These are phyloP conservation scores for Diaporthe citri DNA, from an alignment of 2,329 filamentous ascomycete species.

Conservation along the genomic window DNA sequence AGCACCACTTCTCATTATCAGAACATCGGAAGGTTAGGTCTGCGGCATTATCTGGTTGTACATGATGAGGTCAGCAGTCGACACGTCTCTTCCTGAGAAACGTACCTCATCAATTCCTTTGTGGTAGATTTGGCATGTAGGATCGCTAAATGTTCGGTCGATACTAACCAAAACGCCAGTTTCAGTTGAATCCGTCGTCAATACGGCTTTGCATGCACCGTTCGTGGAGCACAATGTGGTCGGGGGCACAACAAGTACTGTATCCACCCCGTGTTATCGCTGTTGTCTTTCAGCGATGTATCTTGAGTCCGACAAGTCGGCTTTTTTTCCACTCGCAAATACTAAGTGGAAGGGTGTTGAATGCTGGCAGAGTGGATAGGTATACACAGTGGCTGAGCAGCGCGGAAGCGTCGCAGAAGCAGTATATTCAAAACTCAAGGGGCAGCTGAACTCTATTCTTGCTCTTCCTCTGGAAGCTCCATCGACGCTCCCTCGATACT, in stretches of 20 bases:
- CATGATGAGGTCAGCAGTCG: background rate
- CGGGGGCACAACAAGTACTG: background rate
- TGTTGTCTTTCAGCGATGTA: conserved; percentile 4
- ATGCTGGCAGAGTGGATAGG: too few species aligned
- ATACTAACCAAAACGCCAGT: conserved; percentile 1
- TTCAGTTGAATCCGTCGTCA: background rate
- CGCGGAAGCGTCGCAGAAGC: too few species aligned
- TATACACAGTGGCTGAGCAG: too few species aligned
- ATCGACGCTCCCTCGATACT: too few species aligned
- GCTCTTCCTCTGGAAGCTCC: too few species aligned
- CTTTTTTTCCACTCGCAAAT: background rate
- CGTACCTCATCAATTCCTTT: background rate
- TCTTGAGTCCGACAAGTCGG: background rate
- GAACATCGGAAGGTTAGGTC: background rate
- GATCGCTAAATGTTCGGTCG: background rate
- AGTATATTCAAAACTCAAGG: too few species aligned
- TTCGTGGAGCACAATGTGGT: background rate
- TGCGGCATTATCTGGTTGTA: background rate
- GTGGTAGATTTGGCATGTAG: background rate
- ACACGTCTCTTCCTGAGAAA: background rate
- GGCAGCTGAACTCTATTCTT: too few species aligned
- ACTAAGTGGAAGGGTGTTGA: too few species aligned
- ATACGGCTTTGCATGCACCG: background rate
- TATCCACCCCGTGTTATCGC: background rate
- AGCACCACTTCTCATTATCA: background rate